Base-by-base conservation (phyloP, 139 green algal species). In the Marvania coccoides region DNA sequence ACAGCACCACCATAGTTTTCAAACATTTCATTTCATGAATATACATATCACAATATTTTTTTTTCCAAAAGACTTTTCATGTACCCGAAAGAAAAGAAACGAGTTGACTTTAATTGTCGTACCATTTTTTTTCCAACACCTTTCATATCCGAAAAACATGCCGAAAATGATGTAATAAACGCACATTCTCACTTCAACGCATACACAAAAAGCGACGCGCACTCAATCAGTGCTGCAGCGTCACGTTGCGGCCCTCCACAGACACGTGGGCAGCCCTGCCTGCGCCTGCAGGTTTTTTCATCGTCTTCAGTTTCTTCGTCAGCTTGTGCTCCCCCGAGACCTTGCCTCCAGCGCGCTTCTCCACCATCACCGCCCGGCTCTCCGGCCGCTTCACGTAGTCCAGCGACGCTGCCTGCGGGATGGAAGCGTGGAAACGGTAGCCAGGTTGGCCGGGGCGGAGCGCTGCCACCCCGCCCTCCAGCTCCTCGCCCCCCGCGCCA, bases 331-430 rank as follows among this genome's bases (percentile, higher is more conserved):
- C 63, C 8, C 31, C 53, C 36, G 30, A 6, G 24, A 28, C 36
- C n/a, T 63, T 70, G 2, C 57, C 46, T 37, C 36, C 54, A 14
- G 26, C 30, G 7, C 8, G 14, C 12, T 48, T 56, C 37, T 65
- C 47, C 9, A 53, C 37, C 63, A 74, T 65, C 13, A 29, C 47
- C 26, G 67, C 51, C 28, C 69, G 38, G 55, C 69, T 78, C 53
- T 75, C 40, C 2, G 81, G 81, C 13, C 68, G 69, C 42, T 73
- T 67, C 40, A 81, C 56, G 36, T 83, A 88, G 42, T 88, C 82
- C 59, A 88, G 58, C 7, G 63, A 56, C 5, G 81, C 78, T 4
- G 71, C 61, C 63, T 85, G 37, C 2, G 82, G 82, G 23, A 86
- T 74, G 26, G 37, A 45, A 0, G 81, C 83, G 57, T 83, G 75